phyloP scores from a whole-genome alignment of 2,329 filamentous ascomycete genomes.

The Neoascochyta sp. region DNA sequence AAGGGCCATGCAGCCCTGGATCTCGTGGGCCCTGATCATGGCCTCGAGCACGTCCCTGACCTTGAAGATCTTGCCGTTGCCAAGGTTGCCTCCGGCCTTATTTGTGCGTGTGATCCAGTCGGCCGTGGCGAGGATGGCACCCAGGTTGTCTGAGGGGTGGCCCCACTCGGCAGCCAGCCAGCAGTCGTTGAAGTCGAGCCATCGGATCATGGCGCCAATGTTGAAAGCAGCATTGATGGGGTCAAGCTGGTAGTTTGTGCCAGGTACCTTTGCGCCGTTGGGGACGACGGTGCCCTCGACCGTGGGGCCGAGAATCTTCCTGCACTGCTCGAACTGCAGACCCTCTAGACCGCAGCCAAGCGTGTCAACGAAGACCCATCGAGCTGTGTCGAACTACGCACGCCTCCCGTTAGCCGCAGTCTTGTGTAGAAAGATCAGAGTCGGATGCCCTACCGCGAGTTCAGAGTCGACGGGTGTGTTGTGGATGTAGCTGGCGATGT shows the following conservation, averaged over 20 bases:
- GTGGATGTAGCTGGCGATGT: constrained; percentile 94
- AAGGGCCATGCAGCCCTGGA: constrained; percentile 93
- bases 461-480: constrained; percentile 87
- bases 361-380: constrained; percentile 95
- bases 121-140: constrained; percentile 91
- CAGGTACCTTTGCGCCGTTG: constrained; percentile 85
- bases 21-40: constrained; percentile 99
- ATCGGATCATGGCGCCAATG: constrained; percentile 97
- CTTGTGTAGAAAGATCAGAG: constrained; percentile 1
- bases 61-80: constrained; percentile 74
- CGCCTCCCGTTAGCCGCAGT: constrained; percentile 12
- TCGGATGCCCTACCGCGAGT: constrained; percentile 68
- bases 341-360: constrained; percentile 95
- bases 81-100: constrained; percentile 72
- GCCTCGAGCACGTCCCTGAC: constrained; percentile 88
- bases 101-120: constrained; percentile 98
- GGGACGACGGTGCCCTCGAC: constrained; percentile 88
- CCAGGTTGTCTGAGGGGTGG: constrained; percentile 96
- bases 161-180: constrained; percentile 99
- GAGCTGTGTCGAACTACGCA: constrained; percentile 81
- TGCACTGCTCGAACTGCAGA: constrained; percentile 91
- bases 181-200: constrained; percentile 99
- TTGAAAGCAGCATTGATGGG: constrained; percentile 97
- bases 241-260: constrained; percentile 90
- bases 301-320: constrained; percentile 86